These are phyloP conservation scores for Patellifolia procumbens DNA, from an alignment of 179 eudicot genomes.

Conservation along the genomic window DNA sequence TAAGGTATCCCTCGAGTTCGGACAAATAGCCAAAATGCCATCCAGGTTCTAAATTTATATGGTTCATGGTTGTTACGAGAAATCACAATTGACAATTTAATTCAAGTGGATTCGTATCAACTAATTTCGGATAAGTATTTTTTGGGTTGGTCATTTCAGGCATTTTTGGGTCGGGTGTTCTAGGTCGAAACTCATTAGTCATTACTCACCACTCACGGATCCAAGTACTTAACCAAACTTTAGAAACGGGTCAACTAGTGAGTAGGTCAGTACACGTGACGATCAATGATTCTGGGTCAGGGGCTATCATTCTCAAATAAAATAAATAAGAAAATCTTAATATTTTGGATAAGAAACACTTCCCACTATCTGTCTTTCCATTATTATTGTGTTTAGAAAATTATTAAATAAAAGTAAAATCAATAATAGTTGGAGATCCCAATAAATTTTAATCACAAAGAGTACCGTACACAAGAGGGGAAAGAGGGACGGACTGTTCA, in stretches of 20 bases:
- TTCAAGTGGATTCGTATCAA: too few species aligned
- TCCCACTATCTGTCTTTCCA: constrained; percentile 1
- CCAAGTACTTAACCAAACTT: not conserved
- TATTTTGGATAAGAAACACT: constrained; percentile 25
- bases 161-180: too few species aligned
- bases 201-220: not conserved
- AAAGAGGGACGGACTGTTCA: not conserved
- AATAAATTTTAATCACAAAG: constrained; percentile 18
- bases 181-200: too few species aligned
- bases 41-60: too few species aligned
- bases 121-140: too few species aligned
- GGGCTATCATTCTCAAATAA: constrained; percentile 16
- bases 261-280: constrained; percentile 33
- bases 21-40: too few species aligned
- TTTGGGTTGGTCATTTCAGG: too few species aligned
- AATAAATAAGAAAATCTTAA: constrained; percentile 5
- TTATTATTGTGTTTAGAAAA: not conserved
- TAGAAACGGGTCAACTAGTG: constrained; percentile 17
- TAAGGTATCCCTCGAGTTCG: too few species aligned
- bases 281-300: constrained; percentile 25
- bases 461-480: constrained; percentile 26
- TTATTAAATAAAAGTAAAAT: not conserved
- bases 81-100: too few species aligned
- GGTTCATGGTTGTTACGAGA: too few species aligned
- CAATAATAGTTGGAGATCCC: constrained; percentile 2